Evolutionary conservation across 2,329 filamentous ascomycete genomes (phyloP).

Genomic region (Berkeleyomyces basicola): DNA sequence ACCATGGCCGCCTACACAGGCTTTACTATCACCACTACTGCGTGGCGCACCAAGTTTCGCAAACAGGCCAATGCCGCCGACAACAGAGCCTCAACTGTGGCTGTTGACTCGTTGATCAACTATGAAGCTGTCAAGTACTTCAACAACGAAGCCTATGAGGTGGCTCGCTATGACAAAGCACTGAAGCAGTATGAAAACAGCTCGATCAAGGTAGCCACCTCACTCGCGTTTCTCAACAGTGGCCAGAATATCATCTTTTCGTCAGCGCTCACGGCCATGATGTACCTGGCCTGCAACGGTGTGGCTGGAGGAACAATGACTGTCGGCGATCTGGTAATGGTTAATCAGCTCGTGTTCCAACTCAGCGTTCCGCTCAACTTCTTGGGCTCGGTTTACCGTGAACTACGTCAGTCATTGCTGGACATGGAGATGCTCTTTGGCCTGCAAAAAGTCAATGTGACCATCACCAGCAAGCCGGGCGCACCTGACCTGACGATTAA

Average conservation of each 20-base stretch:
- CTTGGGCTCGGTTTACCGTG: conserved; percentile 91
- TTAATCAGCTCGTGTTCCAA: conserved; percentile 97
- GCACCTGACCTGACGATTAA: conserved; percentile 57
- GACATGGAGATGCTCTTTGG: conserved; percentile 99
- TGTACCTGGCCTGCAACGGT: conserved; percentile 88
- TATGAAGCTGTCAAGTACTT: conserved; percentile 99
- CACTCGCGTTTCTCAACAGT: conserved; percentile 77
- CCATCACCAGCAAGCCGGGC: conserved; percentile 59
- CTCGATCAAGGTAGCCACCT: conserved; percentile 93
- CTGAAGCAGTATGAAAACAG: conserved; percentile 77
- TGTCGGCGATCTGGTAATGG: conserved; percentile 93
- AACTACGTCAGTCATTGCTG: conserved; percentile 80
- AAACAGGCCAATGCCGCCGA: conserved; percentile 92
- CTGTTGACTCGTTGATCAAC: conserved; percentile 93
- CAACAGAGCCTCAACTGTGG: conserved; percentile 86
- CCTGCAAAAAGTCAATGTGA: conserved; percentile 88
- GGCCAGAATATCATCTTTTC: conserved; percentile 98
- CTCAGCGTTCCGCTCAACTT: conserved; percentile 95
- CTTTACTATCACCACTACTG: conserved; percentile 94
- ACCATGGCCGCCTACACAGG: conserved; percentile 91
- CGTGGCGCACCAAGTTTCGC: conserved; percentile 93
- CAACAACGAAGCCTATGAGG: conserved; percentile 95
- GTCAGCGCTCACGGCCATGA: conserved; percentile 84
- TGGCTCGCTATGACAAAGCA: conserved; percentile 75
- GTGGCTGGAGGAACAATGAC: conserved; percentile 69